Conservation (phyloP, 192 early-diverging fungal species). For the Paraglomus brasilianum region DNA sequence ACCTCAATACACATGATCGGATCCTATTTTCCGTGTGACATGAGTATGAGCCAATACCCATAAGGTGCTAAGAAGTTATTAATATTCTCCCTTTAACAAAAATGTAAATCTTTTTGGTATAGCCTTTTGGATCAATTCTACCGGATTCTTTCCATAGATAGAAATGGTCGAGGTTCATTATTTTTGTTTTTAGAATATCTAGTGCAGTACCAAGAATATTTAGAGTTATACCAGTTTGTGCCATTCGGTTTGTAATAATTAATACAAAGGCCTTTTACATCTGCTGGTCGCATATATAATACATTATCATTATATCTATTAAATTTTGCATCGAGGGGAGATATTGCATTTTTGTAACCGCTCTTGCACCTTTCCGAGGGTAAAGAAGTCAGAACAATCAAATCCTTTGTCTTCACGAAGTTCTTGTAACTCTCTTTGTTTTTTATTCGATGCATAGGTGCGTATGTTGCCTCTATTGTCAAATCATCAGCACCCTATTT, state of each 20-base stretch:
- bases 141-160: slow-evolving; percentile 1
- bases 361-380: slow-evolving; percentile 4
- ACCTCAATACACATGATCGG: slow-evolving; percentile 7
- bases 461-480: not conserved
- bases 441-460: not conserved
- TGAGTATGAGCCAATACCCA: not conserved
- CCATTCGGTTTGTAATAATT: not conserved
- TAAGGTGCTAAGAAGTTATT: not conserved
- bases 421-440: not conserved
- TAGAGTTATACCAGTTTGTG: slow-evolving; percentile 2
- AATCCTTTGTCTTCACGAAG: not conserved
- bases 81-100: not conserved
- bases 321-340: slow-evolving; percentile 12
- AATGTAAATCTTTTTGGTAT: not conserved
- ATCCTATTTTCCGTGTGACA: slow-evolving; percentile 2
- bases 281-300: slow-evolving; percentile 13
- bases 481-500: not conserved
- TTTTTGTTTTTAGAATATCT: slow-evolving; percentile 7
- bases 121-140: not conserved
- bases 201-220: slow-evolving; percentile 21
- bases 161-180: not conserved
- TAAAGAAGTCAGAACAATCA: slow-evolving; percentile 1
- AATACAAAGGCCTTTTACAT: slow-evolving; percentile 8
- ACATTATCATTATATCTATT: slow-evolving; percentile 12
- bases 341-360: slow-evolving; percentile 9